phyloP scores from a whole-genome alignment of 805 yeast genomes.

The Hanseniaspora lindneri region DNA sequence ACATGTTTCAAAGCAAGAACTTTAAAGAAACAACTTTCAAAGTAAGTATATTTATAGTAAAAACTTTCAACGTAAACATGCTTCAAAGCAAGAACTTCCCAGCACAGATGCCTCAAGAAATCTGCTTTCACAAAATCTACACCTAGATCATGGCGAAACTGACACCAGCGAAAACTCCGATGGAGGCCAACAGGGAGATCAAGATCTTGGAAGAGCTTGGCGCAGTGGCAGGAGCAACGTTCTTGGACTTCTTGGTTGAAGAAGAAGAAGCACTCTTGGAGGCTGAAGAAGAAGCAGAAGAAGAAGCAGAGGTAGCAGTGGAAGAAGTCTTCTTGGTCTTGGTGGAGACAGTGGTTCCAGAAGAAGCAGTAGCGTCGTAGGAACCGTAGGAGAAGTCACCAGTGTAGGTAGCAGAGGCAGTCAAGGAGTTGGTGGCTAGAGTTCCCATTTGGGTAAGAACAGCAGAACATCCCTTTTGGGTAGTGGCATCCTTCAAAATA shows the following conservation, averaged over 20 bases:
- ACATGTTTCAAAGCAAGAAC: no score
- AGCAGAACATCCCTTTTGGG: slow-evolving; percentile 46
- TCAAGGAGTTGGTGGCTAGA: slow-evolving; percentile 34
- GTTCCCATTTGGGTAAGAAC: slow-evolving; percentile 53
- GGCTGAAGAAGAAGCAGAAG: slow-evolving; percentile 15
- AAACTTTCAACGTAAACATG: no score
- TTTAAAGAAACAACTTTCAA: no score
- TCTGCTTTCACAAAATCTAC: no score
- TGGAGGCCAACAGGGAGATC: slow-evolving; percentile 26
- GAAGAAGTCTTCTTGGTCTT: slow-evolving; percentile 11
- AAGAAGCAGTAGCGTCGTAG: slow-evolving; percentile 19
- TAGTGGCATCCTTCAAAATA: slow-evolving; percentile 36
- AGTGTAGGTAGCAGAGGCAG: slow-evolving; percentile 27
- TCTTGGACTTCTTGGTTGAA: slow-evolving; percentile 20
- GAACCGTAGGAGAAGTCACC: slow-evolving; percentile 24
- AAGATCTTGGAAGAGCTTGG: slow-evolving; percentile 26
- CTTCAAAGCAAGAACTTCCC: no score
- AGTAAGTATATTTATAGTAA: no score
- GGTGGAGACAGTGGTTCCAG: neutral
- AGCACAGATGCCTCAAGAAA: no score
- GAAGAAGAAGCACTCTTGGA: slow-evolving; percentile 21
- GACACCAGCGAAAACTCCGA: slow-evolving; percentile 31
- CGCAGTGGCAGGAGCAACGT: slow-evolving; percentile 23
- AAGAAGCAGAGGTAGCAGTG: slow-evolving; percentile 15
- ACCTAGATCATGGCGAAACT: slow-evolving; percentile 30